Evolutionary conservation across 1,284 basidiomycete species (phyloP).

Genomic region (Leccinum idahoense): DNA sequence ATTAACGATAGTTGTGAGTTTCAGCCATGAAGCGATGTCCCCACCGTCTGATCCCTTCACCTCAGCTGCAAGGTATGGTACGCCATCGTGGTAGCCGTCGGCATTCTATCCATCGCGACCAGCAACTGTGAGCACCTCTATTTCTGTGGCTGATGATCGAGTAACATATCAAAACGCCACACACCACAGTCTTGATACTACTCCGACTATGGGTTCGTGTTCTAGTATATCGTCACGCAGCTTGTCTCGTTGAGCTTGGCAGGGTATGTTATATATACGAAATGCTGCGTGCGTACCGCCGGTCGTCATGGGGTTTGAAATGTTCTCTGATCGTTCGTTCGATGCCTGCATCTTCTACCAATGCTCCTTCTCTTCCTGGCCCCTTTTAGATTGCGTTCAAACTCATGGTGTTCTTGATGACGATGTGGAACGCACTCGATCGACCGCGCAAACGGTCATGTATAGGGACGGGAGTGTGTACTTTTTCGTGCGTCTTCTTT

Average conservation of each 20-base stretch:
- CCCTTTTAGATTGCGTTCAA: slow-evolving; percentile 33
- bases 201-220: slow-evolving; percentile 37
- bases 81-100: slow-evolving; percentile 27
- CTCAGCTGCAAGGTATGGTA: slow-evolving; percentile 36
- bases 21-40: background rate
- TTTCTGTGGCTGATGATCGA: background rate
- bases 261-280: slow-evolving; percentile 28
- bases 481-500: slow-evolving; percentile 32
- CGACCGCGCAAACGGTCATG: slow-evolving; percentile 28
- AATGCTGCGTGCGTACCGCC: slow-evolving; percentile 28
- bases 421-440: slow-evolving; percentile 34
- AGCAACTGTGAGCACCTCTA: slow-evolving; percentile 33
- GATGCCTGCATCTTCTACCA: slow-evolving; percentile 9
- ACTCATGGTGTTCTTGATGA: slow-evolving; percentile 31
- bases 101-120: slow-evolving; percentile 33
- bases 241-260: slow-evolving; percentile 24
- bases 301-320: background rate
- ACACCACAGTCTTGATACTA: slow-evolving; percentile 30
- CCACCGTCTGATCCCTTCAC: background rate
- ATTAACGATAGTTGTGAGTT: slow-evolving; percentile 15
- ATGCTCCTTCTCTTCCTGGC: background rate
- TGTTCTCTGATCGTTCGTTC: background rate
- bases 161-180: background rate
- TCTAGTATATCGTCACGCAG: slow-evolving; percentile 31
- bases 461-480: slow-evolving; percentile 34